Evolutionary conservation across 2,329 filamentous ascomycete species (phyloP), one percentile per base, ranked within the genome.

Genomic region (Bipolaris gigantea): DNA sequence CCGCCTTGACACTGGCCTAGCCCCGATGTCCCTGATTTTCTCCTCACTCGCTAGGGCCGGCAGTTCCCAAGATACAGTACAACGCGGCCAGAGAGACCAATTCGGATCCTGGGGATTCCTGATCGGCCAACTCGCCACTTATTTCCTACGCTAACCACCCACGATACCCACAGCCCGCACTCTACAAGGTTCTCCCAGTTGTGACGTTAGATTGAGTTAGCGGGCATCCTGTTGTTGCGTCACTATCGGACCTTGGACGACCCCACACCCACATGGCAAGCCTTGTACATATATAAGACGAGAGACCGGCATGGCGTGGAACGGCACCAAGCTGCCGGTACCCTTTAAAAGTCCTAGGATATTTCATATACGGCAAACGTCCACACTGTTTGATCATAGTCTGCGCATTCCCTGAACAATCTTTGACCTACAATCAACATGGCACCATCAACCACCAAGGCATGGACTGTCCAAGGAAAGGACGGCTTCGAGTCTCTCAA

Each of bases 401-500:
- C 43, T 27, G 46, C 39, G 27, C 36, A 34, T 13, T 21, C 39
- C 16, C 23, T n/a, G 1, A 30, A 25, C 10, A 35, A 5, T 34
- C 19, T 16, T 45, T 47, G 19, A 19, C 33, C 16, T 25, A 46
- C 36, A 43, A 15, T 40, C 36, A 53, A 36, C 40, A 75, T 69
- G 70, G 75, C 75, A 50, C 75, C 77, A 44, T 68, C 76, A 52
- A 79, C 77, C n/a, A 77, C 75, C 60, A 82, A 81, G 65, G 77
- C 81, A 69, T 89, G 86, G 86, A 76, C 71, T 30, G 70, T 88
- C 39, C 73, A 76, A 32, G 79, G 79, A 60, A 76, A 79, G 36
- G 80, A 78, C 47, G 83, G 79, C 62, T 87, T 90, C 64, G 83
- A 89, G 42, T 78, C 77, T 38, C 78, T 91, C 63, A 81, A 83